Evolutionary conservation across 2,329 filamentous ascomycete species (phyloP), one percentile per base, ranked within the genome.

Genomic region (Botrytis cinerea): DNA sequence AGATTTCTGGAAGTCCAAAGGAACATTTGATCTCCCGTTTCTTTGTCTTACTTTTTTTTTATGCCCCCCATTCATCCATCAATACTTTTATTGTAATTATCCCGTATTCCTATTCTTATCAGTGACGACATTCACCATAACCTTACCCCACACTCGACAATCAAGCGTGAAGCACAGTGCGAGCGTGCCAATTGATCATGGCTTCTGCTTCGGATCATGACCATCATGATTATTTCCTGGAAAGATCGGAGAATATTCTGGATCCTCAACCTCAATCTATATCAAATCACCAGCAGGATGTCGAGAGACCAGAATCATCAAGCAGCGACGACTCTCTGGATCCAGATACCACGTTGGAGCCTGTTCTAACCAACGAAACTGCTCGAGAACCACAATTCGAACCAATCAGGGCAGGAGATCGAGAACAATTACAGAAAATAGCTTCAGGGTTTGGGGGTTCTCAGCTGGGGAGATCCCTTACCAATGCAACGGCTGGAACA

Each of bases 341-440:
- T 61, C 75, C 72, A 4, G 43, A 74, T 20, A 16, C 57, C 2
- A 38, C 67, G 14, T 67, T 77, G 22, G 20, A 72, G 28, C 62
- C 75, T 48, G 73, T 64, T 14, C 48, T 72, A 28, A 78, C 75
- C 1, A 76, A 63, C 25, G 74, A 71, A 61, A 77, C 78, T 4
- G 62, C 40, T 16, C 72, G 73, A 51, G 76, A 78, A 59, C 71
- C 74, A 46, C 38, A 72, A 32, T 81, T 79, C 46, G 75, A 78
- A 63, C 75, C 78, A 28, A 78, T 81, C 43, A 66, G 63, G 9
- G 6, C 71, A 35, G 78, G 77, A 16, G 79, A 80, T 69, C 74
- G 78, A 60, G 77, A 75, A 40, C 73, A 81, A 51, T 61, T 81
- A 22, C 22, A 75, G 2, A 74, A 77, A 45, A 78, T 81, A 63